Conservation (phyloP, 164 flowering plant genomes). For the Stephania japonica region DNA sequence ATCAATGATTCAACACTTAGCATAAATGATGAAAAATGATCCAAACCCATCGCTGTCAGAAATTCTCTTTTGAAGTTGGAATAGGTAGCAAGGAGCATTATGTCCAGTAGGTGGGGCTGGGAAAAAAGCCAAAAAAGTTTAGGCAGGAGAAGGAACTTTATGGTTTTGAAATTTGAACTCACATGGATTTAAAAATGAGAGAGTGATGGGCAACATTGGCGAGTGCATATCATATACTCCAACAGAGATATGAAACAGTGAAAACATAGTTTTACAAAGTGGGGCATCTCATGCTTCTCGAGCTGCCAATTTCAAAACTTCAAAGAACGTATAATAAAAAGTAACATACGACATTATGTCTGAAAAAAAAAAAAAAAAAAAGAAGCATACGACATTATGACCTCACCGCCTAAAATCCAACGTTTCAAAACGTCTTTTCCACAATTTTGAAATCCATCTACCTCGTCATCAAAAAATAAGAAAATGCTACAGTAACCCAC, state of each 20-base stretch:
- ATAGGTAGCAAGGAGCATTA: no score
- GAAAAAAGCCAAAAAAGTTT: no score
- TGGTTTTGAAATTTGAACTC: slow-evolving; percentile 2
- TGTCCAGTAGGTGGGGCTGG: neutral
- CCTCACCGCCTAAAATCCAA: neutral
- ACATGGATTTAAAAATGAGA: neutral
- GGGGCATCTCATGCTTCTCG: neutral
- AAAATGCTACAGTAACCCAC: no score
- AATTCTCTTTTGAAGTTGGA: neutral
- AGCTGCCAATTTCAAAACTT: neutral
- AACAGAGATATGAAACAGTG: neutral
- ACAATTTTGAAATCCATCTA: neutral
- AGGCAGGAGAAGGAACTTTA: no score
- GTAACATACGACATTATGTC: neutral
- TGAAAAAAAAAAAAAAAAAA: no score
- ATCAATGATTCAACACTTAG: no score
- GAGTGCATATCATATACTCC: neutral
- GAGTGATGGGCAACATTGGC: neutral
- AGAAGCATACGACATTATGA: neutral
- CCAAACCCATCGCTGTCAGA: neutral
- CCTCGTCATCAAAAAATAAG: neutral
- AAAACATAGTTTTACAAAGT: neutral
- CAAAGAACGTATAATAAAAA: neutral
- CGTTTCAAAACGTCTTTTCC: neutral
- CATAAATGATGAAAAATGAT: no score